Evolutionary conservation across 192 early-diverging fungal genomes (phyloP).

Genomic region (Coemansia sp.): DNA sequence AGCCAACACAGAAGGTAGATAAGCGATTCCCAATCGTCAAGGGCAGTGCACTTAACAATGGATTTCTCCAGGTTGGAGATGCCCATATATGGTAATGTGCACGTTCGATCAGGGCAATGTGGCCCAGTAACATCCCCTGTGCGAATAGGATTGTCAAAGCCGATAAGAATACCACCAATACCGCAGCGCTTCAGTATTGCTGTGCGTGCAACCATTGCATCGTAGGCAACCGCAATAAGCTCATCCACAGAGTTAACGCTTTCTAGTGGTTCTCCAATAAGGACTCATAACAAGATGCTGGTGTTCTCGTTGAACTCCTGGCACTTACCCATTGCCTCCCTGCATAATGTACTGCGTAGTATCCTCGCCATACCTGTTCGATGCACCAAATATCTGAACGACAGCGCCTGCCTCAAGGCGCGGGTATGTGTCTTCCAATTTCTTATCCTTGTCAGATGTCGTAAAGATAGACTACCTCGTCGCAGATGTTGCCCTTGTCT

Average conservation of each 20-base stretch:
- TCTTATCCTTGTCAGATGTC: not conserved
- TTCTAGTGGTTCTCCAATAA: not conserved
- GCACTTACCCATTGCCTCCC: not conserved
- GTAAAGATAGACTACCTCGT: slow-evolving; percentile 5
- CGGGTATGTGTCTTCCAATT: not conserved
- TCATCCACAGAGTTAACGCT: not conserved
- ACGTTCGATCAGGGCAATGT: slow-evolving; percentile 9
- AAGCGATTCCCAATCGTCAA: slow-evolving; percentile 40
- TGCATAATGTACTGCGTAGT: not conserved
- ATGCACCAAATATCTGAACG: not conserved
- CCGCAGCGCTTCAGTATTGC: not conserved
- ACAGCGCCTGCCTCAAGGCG: slow-evolving; percentile 4
- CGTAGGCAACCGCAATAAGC: not conserved
- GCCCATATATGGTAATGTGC: slow-evolving; percentile 35
- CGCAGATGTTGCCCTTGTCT: not conserved
- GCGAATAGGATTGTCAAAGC: slow-evolving; percentile 13
- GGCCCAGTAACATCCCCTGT: not conserved
- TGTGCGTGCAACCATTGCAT: slow-evolving; percentile 9
- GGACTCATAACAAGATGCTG: slow-evolving; percentile 3
- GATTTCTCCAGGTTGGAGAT: slow-evolving; percentile 15
- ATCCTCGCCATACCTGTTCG: not conserved
- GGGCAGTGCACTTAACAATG: not conserved
- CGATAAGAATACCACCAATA: slow-evolving; percentile 26
- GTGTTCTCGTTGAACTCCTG: not conserved
- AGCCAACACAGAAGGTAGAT: slow-evolving; percentile 15